Evolutionary conservation across 2,329 filamentous ascomycete species (phyloP).

Genomic region (Pyricularia sp.): DNA sequence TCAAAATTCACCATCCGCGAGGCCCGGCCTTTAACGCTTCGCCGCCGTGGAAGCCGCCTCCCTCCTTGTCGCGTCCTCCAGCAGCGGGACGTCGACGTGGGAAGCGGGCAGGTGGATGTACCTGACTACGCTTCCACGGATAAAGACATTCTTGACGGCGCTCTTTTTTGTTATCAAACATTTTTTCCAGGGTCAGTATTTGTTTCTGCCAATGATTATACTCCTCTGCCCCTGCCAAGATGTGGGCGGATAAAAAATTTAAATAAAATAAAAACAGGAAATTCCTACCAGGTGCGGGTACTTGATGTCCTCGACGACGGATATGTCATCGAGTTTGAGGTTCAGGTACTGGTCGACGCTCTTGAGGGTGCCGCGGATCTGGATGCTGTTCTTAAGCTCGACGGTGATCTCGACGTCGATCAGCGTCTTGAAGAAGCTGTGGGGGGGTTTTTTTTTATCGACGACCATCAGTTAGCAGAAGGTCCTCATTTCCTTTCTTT

Average conservation of each 20-base stretch:
- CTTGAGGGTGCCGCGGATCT: constrained; percentile 90
- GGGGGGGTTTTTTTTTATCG: no score
- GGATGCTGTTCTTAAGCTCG: constrained; percentile 98
- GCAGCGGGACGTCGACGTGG: constrained; percentile 73
- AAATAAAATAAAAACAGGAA: not conserved
- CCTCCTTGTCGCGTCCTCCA: constrained; percentile 87
- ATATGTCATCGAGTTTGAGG: constrained; percentile 95
- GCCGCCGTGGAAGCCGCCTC: constrained; percentile 47
- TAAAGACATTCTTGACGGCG: constrained; percentile 92
- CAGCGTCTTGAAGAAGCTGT: constrained; percentile 95
- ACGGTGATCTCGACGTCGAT: constrained; percentile 96
- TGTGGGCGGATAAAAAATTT: not conserved
- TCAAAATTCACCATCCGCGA: not conserved
- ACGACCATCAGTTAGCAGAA: not conserved
- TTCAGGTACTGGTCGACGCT: constrained; percentile 97
- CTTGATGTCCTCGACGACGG: constrained; percentile 84
- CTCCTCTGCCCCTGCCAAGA: no score
- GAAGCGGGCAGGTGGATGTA: constrained; percentile 81
- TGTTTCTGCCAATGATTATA: not conserved
- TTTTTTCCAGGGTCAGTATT: not conserved
- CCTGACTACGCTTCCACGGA: constrained; percentile 82
- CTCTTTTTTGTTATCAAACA: constrained; percentile 29
- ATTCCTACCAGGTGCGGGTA: constrained; percentile 76
- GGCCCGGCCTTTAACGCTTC: constrained; percentile 10
- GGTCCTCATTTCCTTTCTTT: not conserved